Percentiles rank a stretch among this genome's conserved stretches.
These are phyloP conservation scores for Cladophialophora chaetospira DNA, from an alignment of 2,329 filamentous ascomycete genomes.

Conservation along the genomic window DNA sequence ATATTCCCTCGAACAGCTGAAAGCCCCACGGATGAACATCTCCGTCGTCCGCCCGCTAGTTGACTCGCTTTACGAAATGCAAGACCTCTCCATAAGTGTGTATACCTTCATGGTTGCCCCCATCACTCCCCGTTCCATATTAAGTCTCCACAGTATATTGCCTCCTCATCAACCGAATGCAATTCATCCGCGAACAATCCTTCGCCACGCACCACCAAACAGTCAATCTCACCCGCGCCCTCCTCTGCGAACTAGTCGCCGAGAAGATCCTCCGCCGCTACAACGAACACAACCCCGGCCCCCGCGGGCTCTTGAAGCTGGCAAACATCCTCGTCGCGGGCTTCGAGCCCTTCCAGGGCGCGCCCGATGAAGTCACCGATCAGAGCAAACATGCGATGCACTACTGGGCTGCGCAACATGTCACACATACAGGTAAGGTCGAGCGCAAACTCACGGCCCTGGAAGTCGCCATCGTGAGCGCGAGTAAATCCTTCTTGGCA, in stretches of 20 bases:
- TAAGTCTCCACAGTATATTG: conserved; percentile 65
- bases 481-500: conserved; percentile 76
- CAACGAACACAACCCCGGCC: conserved; percentile 73
- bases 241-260: conserved; percentile 77
- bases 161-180: conserved; percentile 76
- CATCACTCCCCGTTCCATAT: not conserved
- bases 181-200: conserved; percentile 76
- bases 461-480: conserved; percentile 79
- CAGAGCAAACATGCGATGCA: conserved; percentile 54
- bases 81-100: conserved; percentile 75
- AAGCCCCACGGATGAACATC: conserved; percentile 79
- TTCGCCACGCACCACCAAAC: conserved; percentile 77
- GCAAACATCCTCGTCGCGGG: conserved; percentile 79
- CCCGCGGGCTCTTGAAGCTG: conserved; percentile 69
- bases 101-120: not conserved
- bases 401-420: conserved; percentile 45
- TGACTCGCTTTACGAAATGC: conserved; percentile 76
- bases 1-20: conserved; percentile 73
- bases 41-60: conserved; percentile 77
- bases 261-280: conserved; percentile 76
- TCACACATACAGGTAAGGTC: conserved; percentile 39
- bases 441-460: conserved; percentile 71
- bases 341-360: conserved; percentile 84
- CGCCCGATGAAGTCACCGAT: conserved; percentile 65
- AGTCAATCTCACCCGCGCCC: conserved; percentile 75